phyloP scores from a whole-genome alignment of 495 filamentous ascomycete genomes.

The Aspergillus nanangensis region DNA sequence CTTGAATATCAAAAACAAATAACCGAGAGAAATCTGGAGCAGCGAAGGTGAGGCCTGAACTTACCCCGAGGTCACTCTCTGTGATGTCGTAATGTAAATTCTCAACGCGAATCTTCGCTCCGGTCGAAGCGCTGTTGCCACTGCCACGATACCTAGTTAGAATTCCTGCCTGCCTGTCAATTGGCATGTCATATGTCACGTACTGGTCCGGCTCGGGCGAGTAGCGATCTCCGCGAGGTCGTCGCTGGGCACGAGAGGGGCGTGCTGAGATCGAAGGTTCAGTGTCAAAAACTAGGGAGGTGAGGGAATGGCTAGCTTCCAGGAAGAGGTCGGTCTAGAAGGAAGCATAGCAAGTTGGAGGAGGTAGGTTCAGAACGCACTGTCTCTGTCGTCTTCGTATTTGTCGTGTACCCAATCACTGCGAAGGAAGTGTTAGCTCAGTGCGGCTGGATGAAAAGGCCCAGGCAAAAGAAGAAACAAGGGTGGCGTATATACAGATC shows the following conservation, averaged over 20 bases:
- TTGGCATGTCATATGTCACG: constrained; percentile 14
- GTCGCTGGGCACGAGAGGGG: constrained; percentile 35
- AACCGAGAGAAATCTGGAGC: not conserved
- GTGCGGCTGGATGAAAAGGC: no score
- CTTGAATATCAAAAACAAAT: no score
- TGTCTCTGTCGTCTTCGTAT: constrained; percentile 62
- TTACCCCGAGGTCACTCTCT: constrained; percentile 78
- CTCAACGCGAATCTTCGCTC: constrained; percentile 77
- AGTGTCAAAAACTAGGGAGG: constrained; percentile 14
- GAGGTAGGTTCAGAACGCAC: constrained; percentile 29
- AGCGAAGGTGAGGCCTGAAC: not conserved
- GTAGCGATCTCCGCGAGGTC: constrained; percentile 30
- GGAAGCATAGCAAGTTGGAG: no score
- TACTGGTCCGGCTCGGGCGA: constrained; percentile 51
- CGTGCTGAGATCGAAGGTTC: constrained; percentile 24
- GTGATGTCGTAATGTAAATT: constrained; percentile 94
- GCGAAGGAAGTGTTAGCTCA: no score
- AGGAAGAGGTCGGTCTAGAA: no score
- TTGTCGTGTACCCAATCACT: constrained; percentile 93
- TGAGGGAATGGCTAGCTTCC: no score
- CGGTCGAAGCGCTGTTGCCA: constrained; percentile 39
- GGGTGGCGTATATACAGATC: constrained; percentile 41
- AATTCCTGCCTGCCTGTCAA: constrained; percentile 1
- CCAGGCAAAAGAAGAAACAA: constrained; percentile 5
- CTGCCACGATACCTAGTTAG: constrained; percentile 10